Base-by-base conservation (phyloP, 2,329 filamentous ascomycete species). In the Colletotrichum sp. region DNA sequence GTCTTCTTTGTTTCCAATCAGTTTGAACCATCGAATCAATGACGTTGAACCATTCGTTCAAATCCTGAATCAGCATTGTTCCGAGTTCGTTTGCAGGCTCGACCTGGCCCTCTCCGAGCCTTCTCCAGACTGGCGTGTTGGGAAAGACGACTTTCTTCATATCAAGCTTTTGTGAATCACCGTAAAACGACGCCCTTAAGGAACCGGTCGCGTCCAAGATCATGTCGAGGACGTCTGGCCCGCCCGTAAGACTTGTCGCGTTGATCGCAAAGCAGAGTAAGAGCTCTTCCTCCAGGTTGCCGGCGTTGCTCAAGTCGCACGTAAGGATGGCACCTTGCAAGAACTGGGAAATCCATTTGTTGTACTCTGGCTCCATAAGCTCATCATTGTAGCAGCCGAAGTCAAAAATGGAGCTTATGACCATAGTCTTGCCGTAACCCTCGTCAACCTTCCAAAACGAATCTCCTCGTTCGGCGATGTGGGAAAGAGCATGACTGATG, bases 181-280 rank as follows among this genome's bases (percentile, higher is more conserved):
- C 0, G 44, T 13, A 22, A 22, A 48, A 48, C 1, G 2, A 2
- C 0, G 9, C 0, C n/a, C 10, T 10, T 2, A 48, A 48, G 0
- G 9, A 48, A n/a, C n/a, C n/a, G n/a, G n/a, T n/a, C n/a, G n/a
- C n/a, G 1, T 48, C 39, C 1, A 48, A 48, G 3, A 48, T 2
- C 1, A n/a, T 0, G 0, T 48, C 39, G 1, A 48, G 39, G 0
- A 48, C 18, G 18, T n/a, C 39, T 0, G 9, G 4, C 4, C 18
- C 18, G 39, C 18, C 9, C 0, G 2, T 1, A 4, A 0, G 0
- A 12, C 0, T n/a, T 6, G 1, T n/a, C 3, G 18, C 18, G 3
- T n/a, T n/a, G 0, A 2, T 48, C 39, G 6, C 39, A 48, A 48
- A 48, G 18, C 0, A 48, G 44, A 48, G 0, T 4, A 4, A 1